phyloP scores from a whole-genome alignment of 73 alveolate species.

The Breviolum minutum region DNA sequence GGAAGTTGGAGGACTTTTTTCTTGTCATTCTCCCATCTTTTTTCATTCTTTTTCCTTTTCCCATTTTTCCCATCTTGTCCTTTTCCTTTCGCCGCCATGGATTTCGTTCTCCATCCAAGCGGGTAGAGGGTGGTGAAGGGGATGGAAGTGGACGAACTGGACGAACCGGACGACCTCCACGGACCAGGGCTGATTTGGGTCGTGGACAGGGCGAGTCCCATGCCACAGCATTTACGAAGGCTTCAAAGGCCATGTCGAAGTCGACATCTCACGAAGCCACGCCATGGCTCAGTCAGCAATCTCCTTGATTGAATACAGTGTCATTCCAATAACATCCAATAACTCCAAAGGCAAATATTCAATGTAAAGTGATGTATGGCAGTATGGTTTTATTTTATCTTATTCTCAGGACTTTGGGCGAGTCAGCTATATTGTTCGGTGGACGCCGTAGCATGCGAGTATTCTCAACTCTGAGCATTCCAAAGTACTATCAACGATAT shows the following conservation, averaged over 20 bases:
- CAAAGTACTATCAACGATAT: too few relatives aligned
- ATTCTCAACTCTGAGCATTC: too few relatives aligned
- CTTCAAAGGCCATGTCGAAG: constrained; percentile 1
- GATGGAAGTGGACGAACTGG: neutral
- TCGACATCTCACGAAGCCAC: neutral
- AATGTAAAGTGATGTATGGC: neutral
- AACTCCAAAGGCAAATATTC: neutral
- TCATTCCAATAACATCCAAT: neutral
- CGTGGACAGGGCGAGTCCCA: too few relatives aligned
- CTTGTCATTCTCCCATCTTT: too few relatives aligned
- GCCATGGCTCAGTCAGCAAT: neutral
- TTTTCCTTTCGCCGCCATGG: constrained; percentile 12
- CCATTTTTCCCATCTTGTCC: neutral
- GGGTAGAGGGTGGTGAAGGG: constrained; percentile 35
- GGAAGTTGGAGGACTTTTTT: too few relatives aligned
- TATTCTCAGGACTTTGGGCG: too few relatives aligned
- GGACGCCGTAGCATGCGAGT: too few relatives aligned
- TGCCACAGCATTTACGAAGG: constrained; percentile 10
- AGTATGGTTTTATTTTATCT: too few relatives aligned
- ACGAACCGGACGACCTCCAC: neutral
- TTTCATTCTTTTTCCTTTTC: neutral
- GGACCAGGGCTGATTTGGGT: neutral
- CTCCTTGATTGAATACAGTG: neutral
- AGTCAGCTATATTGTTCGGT: too few relatives aligned
- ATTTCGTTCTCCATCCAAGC: constrained; percentile 6